phyloP scores from a whole-genome alignment of 2,329 filamentous ascomycete species.

The Exserohilum turcica region DNA sequence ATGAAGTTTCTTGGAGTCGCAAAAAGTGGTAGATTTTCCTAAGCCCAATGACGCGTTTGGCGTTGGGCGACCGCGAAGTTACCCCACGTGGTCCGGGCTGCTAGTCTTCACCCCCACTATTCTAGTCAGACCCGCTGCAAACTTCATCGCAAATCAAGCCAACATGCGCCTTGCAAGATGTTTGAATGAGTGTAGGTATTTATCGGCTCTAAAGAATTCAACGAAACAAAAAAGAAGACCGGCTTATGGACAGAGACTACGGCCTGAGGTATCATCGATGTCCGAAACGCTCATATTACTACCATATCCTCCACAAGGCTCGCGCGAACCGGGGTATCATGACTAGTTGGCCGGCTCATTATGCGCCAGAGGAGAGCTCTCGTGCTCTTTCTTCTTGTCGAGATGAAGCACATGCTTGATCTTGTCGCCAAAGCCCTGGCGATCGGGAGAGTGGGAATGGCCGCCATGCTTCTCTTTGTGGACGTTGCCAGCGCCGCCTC shows the following conservation, averaged over 20 bases:
- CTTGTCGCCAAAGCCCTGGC: constrained; percentile 51
- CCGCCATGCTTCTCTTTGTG: constrained; percentile 56
- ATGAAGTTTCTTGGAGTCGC: not conserved
- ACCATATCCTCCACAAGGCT: constrained; percentile 8
- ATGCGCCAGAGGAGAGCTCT: constrained; percentile 34
- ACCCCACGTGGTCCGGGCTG: constrained; percentile 21
- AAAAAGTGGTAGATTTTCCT: constrained; percentile 12
- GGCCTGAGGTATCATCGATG: constrained; percentile 19
- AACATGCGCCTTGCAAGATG: not conserved
- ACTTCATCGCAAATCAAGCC: not conserved
- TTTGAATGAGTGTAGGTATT: constrained; percentile 10
- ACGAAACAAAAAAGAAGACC: constrained; percentile 6
- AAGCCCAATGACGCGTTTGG: constrained; percentile 27
- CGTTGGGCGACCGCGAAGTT: constrained; percentile 11
- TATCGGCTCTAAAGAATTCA: not conserved
- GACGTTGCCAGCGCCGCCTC: constrained; percentile 55
- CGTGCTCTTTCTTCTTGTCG: constrained; percentile 45
- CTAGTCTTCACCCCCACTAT: constrained; percentile 16
- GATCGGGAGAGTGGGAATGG: constrained; percentile 48
- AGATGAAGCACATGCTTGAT: constrained; percentile 50
- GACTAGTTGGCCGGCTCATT: constrained; percentile 28
- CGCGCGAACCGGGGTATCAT: constrained; percentile 28
- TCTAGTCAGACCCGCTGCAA: constrained; percentile 15
- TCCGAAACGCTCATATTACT: constrained; percentile 17
- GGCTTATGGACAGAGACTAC: constrained; percentile 9